phyloP scores from a whole-genome alignment of 495 filamentous ascomycete genomes.

The Cercophora sp. region DNA sequence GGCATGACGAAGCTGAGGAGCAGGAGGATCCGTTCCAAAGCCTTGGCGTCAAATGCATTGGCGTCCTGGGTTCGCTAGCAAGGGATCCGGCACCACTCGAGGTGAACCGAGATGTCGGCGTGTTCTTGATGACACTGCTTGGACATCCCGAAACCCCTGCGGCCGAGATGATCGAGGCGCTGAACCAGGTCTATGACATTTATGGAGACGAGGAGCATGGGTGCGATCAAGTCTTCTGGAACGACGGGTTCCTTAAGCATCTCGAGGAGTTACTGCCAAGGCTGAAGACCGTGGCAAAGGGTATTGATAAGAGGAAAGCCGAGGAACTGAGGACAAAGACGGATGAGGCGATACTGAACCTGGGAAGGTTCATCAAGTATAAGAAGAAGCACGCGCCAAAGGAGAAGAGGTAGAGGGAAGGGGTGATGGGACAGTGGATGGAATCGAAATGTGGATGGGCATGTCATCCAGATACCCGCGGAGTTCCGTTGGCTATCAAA shows the following conservation, averaged over 20 bases:
- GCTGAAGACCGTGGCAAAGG: slow-evolving; percentile 50
- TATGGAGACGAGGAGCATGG: slow-evolving; percentile 54
- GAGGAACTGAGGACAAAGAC: slow-evolving; percentile 48
- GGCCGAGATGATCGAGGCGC: slow-evolving; percentile 51
- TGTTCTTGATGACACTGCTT: slow-evolving; percentile 54
- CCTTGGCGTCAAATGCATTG: slow-evolving; percentile 57
- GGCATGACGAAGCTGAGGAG: slow-evolving; percentile 18
- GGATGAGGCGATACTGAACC: slow-evolving; percentile 55
- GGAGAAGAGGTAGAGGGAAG: too few species aligned
- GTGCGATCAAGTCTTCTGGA: slow-evolving; percentile 60
- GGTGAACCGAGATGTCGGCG: slow-evolving; percentile 53
- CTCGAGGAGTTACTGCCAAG: slow-evolving; percentile 48
- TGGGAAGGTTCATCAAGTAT: slow-evolving; percentile 55
- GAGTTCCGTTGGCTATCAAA: not conserved
- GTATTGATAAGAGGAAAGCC: slow-evolving; percentile 51
- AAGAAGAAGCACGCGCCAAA: slow-evolving; percentile 49
- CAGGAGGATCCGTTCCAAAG: slow-evolving; percentile 45
- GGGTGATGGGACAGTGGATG: too few species aligned
- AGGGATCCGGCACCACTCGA: slow-evolving; percentile 39
- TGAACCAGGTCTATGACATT: slow-evolving; percentile 60
- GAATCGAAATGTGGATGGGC: too few species aligned
- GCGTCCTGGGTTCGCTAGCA: slow-evolving; percentile 56
- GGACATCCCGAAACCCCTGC: slow-evolving; percentile 39
- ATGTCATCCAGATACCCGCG: not conserved
- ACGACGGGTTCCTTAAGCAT: slow-evolving; percentile 53